A percentile compares a stretch with the other conserved stretches of the same genome.
These are phyloP conservation scores for Eucalyptus tenuipes DNA, from an alignment of 345 rosid species.

Conservation along the genomic window DNA sequence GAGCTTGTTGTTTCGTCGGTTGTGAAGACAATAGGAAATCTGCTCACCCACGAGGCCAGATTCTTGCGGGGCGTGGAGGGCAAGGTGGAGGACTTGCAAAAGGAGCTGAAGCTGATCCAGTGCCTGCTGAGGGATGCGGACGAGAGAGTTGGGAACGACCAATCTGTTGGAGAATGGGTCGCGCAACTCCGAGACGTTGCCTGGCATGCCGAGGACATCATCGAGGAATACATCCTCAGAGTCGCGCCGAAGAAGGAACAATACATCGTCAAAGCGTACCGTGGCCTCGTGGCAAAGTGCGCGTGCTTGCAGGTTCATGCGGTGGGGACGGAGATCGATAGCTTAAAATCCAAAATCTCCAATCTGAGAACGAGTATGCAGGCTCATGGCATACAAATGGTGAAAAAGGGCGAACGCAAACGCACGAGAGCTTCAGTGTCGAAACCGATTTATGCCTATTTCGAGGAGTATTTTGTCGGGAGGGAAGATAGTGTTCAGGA, in stretches of 20 bases:
- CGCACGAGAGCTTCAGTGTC: neutral
- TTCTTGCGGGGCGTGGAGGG: neutral
- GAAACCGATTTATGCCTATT: constrained; percentile 7
- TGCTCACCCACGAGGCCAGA: neutral
- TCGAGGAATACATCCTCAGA: neutral
- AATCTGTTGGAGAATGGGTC: neutral
- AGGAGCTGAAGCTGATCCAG: neutral
- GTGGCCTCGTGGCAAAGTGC: neutral
- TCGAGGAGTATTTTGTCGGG: constrained; percentile 15
- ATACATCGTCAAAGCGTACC: neutral
- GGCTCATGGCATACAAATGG: neutral
- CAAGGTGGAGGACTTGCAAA: neutral
- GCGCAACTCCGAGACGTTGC: neutral
- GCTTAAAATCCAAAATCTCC: constrained; percentile 16
- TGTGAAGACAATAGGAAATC: neutral
- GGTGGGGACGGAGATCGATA: constrained; percentile 3
- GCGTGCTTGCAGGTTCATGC: neutral
- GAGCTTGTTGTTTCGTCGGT: neutral
- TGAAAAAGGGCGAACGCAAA: neutral
- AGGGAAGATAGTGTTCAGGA: neutral
- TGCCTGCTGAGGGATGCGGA: constrained; percentile 3
- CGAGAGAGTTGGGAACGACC: neutral
- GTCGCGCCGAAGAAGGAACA: neutral
- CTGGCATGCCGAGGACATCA: constrained; percentile 3
- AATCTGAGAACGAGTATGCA: constrained; percentile 14